Percentiles rank a stretch among this genome's conserved stretches.
phyloP scores from a whole-genome alignment of 495 filamentous ascomycete species.

The Penicillium taxi region DNA sequence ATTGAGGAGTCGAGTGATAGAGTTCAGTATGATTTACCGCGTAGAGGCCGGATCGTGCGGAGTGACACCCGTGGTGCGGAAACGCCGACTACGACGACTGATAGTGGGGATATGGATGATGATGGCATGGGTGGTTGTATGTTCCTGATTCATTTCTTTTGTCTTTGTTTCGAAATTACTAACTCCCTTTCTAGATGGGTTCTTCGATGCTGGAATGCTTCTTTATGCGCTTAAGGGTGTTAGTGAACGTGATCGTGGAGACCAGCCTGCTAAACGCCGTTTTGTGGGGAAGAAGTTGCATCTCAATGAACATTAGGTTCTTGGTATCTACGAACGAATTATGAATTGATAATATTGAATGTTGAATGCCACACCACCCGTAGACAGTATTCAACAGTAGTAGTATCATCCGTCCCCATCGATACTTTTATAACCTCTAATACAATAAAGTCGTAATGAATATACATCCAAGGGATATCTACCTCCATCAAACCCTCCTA shows the following conservation, averaged over 20 bases:
- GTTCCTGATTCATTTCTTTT: conserved; percentile 28
- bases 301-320: conserved; percentile 72
- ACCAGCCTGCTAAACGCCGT: conserved; percentile 43
- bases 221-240: conserved; percentile 73
- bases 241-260: conserved; percentile 40
- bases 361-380: too few species aligned
- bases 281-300: conserved; percentile 75
- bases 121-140: conserved; percentile 90
- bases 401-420: too few species aligned
- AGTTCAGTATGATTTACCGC: conserved; percentile 31
- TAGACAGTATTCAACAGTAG: too few species aligned
- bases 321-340: conserved; percentile 3
- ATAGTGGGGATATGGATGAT: conserved; percentile 64
- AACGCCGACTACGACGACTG: conserved; percentile 53
- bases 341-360: conserved; percentile 1
- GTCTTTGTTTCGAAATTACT: conserved; percentile 1
- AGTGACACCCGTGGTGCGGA: conserved; percentile 37
- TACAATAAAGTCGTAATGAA: too few species aligned
- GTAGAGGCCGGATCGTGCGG: conserved; percentile 40
- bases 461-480: too few species aligned
- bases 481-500: too few species aligned
- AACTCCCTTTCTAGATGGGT: conserved; percentile 59
- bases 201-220: conserved; percentile 93
- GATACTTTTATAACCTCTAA: too few species aligned
- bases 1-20: conserved; percentile 48